These are phyloP conservation scores for Phytophthora nicotianae DNA, from an alignment of 352 stramenopile genomes.

Conservation along the genomic window DNA sequence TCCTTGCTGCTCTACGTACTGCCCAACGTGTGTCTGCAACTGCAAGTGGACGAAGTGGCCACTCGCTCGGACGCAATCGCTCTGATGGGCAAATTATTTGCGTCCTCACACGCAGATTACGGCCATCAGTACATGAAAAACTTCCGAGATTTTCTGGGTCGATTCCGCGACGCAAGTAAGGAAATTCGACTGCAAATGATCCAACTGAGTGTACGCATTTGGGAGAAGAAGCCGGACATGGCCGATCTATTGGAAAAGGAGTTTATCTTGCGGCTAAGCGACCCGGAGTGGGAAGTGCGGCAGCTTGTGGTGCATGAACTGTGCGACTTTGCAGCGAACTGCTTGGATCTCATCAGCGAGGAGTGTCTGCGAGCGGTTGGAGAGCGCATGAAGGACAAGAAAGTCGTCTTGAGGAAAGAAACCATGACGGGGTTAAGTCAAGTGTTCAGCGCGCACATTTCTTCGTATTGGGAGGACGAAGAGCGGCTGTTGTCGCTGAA, in stretches of 20 bases:
- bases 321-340: slow-evolving; percentile 80
- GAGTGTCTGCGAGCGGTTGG: slow-evolving; percentile 73
- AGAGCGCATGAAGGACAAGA: slow-evolving; percentile 91
- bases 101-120: slow-evolving; percentile 74
- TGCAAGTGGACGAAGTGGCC: slow-evolving; percentile 86
- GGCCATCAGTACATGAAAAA: slow-evolving; percentile 81
- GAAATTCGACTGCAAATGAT: slow-evolving; percentile 89
- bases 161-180: slow-evolving; percentile 88
- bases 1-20: slow-evolving; percentile 80
- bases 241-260: slow-evolving; percentile 69
- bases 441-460: slow-evolving; percentile 78
- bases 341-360: slow-evolving; percentile 68
- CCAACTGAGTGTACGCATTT: slow-evolving; percentile 70
- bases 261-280: slow-evolving; percentile 69
- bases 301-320: slow-evolving; percentile 78
- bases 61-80: slow-evolving; percentile 80
- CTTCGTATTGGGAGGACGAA: slow-evolving; percentile 49
- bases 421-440: slow-evolving; percentile 89
- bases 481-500: slow-evolving; percentile 26
- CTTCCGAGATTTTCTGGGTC: slow-evolving; percentile 84
- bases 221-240: slow-evolving; percentile 72
- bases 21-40: slow-evolving; percentile 85
- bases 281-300: slow-evolving; percentile 86
- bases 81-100: slow-evolving; percentile 82
- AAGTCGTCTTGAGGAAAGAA: slow-evolving; percentile 77